Evolutionary conservation across 1,139 yeast species (phyloP).

Genomic region (Meyerozyma sp.): DNA sequence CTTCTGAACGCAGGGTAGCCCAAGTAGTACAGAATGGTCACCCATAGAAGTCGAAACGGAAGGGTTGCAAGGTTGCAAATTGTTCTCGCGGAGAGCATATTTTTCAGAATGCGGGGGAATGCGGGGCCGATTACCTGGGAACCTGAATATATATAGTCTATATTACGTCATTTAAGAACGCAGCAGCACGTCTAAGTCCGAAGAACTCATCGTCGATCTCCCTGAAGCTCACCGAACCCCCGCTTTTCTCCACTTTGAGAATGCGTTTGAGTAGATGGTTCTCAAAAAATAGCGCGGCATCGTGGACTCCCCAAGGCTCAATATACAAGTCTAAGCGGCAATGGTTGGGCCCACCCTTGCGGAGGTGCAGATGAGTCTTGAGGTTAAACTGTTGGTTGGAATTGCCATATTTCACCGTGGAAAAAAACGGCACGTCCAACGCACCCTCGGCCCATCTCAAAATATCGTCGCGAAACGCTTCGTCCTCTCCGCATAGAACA

Average conservation of each 20-base stretch:
- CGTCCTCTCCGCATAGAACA: constrained; percentile 39
- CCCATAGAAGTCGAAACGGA: too few relatives aligned
- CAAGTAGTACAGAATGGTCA: too few relatives aligned
- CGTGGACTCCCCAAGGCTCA: constrained; percentile 46
- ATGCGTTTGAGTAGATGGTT: constrained; percentile 8
- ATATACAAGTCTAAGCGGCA: constrained; percentile 19
- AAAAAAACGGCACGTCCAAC: constrained; percentile 20
- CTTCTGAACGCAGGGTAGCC: too few relatives aligned
- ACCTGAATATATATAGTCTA: background rate
- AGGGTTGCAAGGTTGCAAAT: too few relatives aligned
- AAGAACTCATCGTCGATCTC: constrained; percentile 7
- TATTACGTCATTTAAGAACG: constrained; percentile 6
- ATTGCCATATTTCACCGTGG: constrained; percentile 17
- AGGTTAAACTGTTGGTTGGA: constrained; percentile 19
- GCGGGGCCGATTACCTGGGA: too few relatives aligned
- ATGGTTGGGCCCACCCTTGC: constrained; percentile 9
- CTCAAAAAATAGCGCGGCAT: constrained; percentile 31
- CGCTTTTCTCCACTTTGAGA: background rate
- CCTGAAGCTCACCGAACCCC: constrained; percentile 3
- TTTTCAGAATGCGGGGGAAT: too few relatives aligned
- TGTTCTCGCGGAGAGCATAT: too few relatives aligned
- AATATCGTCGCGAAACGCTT: constrained; percentile 38
- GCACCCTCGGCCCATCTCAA: constrained; percentile 32
- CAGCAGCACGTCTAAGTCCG: constrained; percentile 7
- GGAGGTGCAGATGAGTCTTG: constrained; percentile 13